Evolutionary conservation across 805 yeast genomes (phyloP).

Genomic region (Candida mattraensis): DNA sequence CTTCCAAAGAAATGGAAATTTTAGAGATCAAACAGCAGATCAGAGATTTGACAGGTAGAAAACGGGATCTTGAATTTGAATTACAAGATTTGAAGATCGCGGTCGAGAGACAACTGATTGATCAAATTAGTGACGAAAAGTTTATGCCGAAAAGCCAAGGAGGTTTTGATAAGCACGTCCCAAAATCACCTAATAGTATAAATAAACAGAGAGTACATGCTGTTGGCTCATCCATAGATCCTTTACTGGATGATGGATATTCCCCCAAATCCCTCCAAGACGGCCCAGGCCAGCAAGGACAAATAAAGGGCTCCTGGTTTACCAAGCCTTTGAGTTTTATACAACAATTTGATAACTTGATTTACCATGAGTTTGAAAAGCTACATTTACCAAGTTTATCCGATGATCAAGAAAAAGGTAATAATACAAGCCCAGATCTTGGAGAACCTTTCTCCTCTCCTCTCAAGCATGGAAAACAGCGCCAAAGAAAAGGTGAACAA

Average conservation of each 20-base stretch:
- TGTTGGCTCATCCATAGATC: constrained; percentile 20
- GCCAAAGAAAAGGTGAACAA: constrained; percentile 1
- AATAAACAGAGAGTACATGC: constrained; percentile 16
- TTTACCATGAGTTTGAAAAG: constrained; percentile 66
- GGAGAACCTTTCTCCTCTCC: constrained; percentile 2
- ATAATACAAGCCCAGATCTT: neutral
- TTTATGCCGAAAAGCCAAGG: neutral
- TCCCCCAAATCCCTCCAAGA: constrained; percentile 13
- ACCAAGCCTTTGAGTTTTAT: constrained; percentile 59
- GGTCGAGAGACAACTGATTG: constrained; percentile 46
- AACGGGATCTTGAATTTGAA: constrained; percentile 46
- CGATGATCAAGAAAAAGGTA: constrained; percentile 19
- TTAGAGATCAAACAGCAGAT: constrained; percentile 62
- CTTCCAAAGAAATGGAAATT: constrained; percentile 66
- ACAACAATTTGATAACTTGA: constrained; percentile 65
- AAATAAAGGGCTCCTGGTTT: constrained; percentile 33
- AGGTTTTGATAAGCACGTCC: constrained; percentile 16
- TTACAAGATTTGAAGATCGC: constrained; percentile 48
- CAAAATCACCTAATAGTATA: constrained; percentile 22
- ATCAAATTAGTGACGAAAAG: constrained; percentile 34
- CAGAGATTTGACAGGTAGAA: constrained; percentile 40
- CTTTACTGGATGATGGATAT: constrained; percentile 21
- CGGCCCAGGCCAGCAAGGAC: constrained; percentile 10
- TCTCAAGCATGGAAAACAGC: constrained; percentile 6
- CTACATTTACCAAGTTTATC: constrained; percentile 37